phyloP scores from a whole-genome alignment of 306 rosid species.

The Gynostemma pentaphyllum region DNA sequence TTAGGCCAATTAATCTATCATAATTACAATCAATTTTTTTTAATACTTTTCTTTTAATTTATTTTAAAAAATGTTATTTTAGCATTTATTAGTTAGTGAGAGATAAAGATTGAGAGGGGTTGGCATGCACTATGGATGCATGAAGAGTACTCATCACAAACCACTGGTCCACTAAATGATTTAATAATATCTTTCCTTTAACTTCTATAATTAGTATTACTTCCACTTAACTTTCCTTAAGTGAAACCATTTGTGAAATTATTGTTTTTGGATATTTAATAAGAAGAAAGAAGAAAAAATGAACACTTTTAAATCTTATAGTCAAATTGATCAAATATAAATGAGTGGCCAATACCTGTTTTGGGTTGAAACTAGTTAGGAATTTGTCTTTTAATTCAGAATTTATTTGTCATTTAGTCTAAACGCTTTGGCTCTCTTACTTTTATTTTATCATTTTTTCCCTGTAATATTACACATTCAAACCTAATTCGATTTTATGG shows the following conservation, averaged over 20 bases:
- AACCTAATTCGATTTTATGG: not conserved
- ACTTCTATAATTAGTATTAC: constrained; percentile 23
- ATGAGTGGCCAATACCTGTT: constrained; percentile 3
- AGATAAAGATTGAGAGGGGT: not conserved
- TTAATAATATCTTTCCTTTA: not conserved
- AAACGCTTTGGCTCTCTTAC: not conserved
- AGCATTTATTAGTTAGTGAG: not conserved
- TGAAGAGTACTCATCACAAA: not conserved
- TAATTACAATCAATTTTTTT: not conserved
- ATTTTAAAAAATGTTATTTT: not conserved
- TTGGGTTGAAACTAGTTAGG: constrained; percentile 3
- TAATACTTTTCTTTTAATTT: not conserved
- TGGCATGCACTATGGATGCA: not conserved
- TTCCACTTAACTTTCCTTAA: constrained; percentile 7
- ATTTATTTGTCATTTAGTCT: not conserved
- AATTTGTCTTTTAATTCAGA: constrained; percentile 7
- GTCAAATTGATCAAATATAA: not conserved
- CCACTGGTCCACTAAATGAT: constrained; percentile 15
- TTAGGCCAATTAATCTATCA: not conserved
- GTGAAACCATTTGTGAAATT: not conserved
- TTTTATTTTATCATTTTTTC: no score
- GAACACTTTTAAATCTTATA: not conserved
- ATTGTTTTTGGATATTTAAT: not conserved
- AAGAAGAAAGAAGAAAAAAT: not conserved
- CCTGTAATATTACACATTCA: not conserved